Evolutionary conservation across 1,284 basidiomycete species (phyloP).

Genomic region (Marasmius oreades): DNA sequence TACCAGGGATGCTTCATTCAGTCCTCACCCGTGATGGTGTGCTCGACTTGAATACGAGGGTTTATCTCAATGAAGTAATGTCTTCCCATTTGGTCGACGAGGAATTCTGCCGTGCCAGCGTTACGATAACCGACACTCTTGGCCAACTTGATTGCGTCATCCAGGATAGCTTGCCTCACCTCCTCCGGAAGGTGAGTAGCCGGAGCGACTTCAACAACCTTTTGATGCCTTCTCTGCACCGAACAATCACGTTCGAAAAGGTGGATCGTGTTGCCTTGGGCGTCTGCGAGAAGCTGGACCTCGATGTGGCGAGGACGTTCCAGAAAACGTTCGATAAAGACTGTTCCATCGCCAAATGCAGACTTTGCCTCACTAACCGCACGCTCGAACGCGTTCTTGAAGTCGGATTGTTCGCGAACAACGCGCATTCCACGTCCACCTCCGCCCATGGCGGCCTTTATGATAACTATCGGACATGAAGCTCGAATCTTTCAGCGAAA

Average conservation of each 20-base stretch:
- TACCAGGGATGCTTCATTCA: background rate
- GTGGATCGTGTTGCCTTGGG: slow-evolving; percentile 90
- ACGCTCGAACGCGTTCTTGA: slow-evolving; percentile 88
- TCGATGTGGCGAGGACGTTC: slow-evolving; percentile 97
- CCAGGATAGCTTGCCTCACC: slow-evolving; percentile 83
- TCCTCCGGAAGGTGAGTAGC: slow-evolving; percentile 93
- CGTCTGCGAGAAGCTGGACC: slow-evolving; percentile 93
- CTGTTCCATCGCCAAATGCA: slow-evolving; percentile 97
- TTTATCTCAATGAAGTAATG: slow-evolving; percentile 99
- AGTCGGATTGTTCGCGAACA: slow-evolving; percentile 88
- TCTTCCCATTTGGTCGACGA: slow-evolving; percentile 92
- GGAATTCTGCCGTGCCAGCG: slow-evolving; percentile 95
- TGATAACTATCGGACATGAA: slow-evolving; percentile 65
- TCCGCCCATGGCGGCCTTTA: slow-evolving; percentile 98
- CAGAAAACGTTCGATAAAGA: slow-evolving; percentile 98
- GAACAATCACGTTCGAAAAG: slow-evolving; percentile 99
- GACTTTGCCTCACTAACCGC: slow-evolving; percentile 94
- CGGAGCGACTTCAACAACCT: slow-evolving; percentile 98
- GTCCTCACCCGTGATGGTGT: slow-evolving; percentile 86
- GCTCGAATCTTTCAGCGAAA: background rate
- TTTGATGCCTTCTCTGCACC: slow-evolving; percentile 96
- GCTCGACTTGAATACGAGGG: slow-evolving; percentile 97
- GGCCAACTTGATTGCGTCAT: slow-evolving; percentile 93
- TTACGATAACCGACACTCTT: slow-evolving; percentile 92
- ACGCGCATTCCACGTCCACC: slow-evolving; percentile 99